phyloP scores from a whole-genome alignment of 371 early-diverging fungal genomes.

The Mucor piriformis region DNA sequence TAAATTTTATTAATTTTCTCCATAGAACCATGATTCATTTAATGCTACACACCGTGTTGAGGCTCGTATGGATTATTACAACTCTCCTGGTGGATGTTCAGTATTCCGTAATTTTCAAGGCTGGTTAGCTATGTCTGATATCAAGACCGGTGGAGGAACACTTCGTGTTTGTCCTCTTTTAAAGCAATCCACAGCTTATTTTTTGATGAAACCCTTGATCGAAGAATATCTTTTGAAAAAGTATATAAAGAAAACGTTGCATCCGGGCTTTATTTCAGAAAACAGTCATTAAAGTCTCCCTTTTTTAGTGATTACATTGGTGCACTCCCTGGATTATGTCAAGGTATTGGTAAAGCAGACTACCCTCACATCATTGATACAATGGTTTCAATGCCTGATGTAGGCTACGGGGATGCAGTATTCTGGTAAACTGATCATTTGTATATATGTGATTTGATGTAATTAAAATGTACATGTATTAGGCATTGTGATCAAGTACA shows the following conservation, averaged over 20 bases:
- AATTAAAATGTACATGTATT: too few relatives aligned
- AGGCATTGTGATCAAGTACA: slow-evolving; percentile 46
- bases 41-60: slow-evolving; percentile 46
- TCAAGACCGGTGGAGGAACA: slow-evolving; percentile 37
- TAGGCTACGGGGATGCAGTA: slow-evolving; percentile 44
- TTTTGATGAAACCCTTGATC: slow-evolving; percentile 45
- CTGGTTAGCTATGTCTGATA: slow-evolving; percentile 44
- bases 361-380: slow-evolving; percentile 41
- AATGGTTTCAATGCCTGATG: slow-evolving; percentile 42
- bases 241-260: slow-evolving; percentile 9
- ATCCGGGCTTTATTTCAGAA: too few relatives aligned
- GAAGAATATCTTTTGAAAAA: slow-evolving; percentile 28
- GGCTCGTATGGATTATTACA: slow-evolving; percentile 44
- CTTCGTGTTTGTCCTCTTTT: slow-evolving; percentile 45
- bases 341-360: slow-evolving; percentile 31
- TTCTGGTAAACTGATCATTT: slow-evolving; percentile 29
- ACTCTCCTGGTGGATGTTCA: slow-evolving; percentile 40
- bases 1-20: too few relatives aligned
- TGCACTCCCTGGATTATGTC: slow-evolving; percentile 41
- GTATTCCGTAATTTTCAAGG: slow-evolving; percentile 51
- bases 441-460: too few relatives aligned
- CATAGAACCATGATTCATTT: slow-evolving; percentile 38
- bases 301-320: slow-evolving; percentile 37
- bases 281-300: neutral
- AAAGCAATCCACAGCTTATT: slow-evolving; percentile 42